Evolutionary conservation across 208 protist species (phyloP).

Genomic region (Leishmania mexicana): DNA sequence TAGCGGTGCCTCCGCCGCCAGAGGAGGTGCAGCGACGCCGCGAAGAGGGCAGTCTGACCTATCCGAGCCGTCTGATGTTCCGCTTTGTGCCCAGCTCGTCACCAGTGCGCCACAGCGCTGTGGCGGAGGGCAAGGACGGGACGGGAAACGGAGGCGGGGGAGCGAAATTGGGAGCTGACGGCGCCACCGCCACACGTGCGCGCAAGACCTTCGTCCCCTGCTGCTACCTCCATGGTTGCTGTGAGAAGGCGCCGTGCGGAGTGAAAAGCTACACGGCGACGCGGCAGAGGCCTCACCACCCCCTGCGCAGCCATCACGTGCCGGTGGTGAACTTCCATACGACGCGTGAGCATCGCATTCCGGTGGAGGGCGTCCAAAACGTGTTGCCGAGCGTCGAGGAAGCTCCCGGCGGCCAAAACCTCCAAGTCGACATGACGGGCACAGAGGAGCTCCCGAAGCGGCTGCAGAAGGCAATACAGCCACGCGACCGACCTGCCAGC

Average conservation of each 20-base stretch:
- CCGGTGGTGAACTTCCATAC: constrained; percentile 55
- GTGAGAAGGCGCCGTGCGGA: constrained; percentile 12
- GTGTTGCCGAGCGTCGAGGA: constrained; percentile 23
- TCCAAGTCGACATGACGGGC: constrained; percentile 7
- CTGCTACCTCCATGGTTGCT: constrained; percentile 13
- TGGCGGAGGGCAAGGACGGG: background rate
- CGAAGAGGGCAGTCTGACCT: constrained; percentile 37
- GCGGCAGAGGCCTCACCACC: constrained; percentile 37
- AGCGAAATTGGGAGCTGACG: background rate
- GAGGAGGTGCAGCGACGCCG: constrained; percentile 36
- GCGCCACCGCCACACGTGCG: background rate
- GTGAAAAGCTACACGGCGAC: constrained; percentile 32
- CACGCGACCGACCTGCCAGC: constrained; percentile 11
- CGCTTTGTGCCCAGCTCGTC: constrained; percentile 24
- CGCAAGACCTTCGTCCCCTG: constrained; percentile 7
- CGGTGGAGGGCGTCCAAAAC: background rate
- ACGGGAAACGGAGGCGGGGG: background rate
- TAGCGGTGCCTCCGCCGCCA: constrained; percentile 18
- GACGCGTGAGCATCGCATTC: constrained; percentile 14
- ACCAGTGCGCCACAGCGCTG: background rate
- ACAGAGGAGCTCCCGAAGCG: constrained; percentile 13
- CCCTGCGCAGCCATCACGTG: constrained; percentile 59
- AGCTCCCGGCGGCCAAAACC: constrained; percentile 9
- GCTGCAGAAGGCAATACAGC: constrained; percentile 18
- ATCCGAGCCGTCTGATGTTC: constrained; percentile 47